A percentile compares a stretch with the other conserved stretches of the same genome.
phyloP scores from a whole-genome alignment of 495 filamentous ascomycete genomes.

The Tuber calosporum region DNA sequence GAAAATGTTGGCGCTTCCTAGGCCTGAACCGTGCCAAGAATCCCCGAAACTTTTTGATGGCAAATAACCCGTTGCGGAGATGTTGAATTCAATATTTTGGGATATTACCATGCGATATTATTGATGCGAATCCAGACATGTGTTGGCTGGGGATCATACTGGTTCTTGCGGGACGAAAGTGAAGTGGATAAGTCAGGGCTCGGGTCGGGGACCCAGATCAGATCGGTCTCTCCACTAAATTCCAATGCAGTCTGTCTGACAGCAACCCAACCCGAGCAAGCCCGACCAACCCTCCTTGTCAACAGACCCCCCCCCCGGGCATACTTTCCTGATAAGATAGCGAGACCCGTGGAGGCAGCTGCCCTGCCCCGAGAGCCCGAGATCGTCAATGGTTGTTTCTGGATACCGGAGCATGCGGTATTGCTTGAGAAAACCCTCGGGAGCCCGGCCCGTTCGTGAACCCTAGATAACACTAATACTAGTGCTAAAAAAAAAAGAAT shows the following conservation, averaged over 20 bases:
- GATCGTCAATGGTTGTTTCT: background rate
- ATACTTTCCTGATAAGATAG: background rate
- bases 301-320: background rate
- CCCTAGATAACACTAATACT: background rate
- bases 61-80: no score
- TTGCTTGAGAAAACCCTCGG: background rate
- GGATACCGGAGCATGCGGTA: background rate
- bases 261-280: background rate
- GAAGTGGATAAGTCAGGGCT: background rate
- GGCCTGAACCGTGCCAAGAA: no score
- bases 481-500: no score
- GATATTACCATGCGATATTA: no score
- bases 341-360: background rate
- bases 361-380: background rate
- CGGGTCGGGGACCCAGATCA: background rate
- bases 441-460: background rate
- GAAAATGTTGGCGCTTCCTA: no score
- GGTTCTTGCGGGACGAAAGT: no score
- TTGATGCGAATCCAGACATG: no score
- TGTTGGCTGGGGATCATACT: no score
- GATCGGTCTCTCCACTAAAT: background rate
- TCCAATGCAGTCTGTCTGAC: background rate
- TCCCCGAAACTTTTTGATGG: no score
- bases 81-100: no score
- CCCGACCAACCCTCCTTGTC: background rate